Percentiles rank a stretch among this genome's conserved stretches.
phyloP scores from a whole-genome alignment of 306 rosid species.

The apple (Malus domestica) region ASM211411v1 NC_041791.1:10707501-10708000 shows the following conservation, averaged over 20 bases:
- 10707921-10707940: slow-evolving; percentile 70
- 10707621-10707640: slow-evolving; percentile 95
- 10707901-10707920: slow-evolving; percentile 33
- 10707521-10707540: slow-evolving; percentile 59
- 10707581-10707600: slow-evolving; percentile 96
- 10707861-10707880: slow-evolving; percentile 43
- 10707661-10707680: slow-evolving; percentile 54
- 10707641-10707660: slow-evolving; percentile 62
- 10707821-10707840: slow-evolving; percentile 23
- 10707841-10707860: slow-evolving; percentile 27
- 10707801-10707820: slow-evolving; percentile 36
- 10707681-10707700: slow-evolving; percentile 83
- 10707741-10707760: slow-evolving; percentile 99
- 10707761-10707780: slow-evolving; percentile 94
- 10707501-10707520: slow-evolving; percentile 73
- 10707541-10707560: slow-evolving; percentile 84
- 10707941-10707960: no score
- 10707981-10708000: no score
- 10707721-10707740: slow-evolving; percentile 93
- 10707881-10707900: slow-evolving; percentile 35
- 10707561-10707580: slow-evolving; percentile 85
- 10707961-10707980: no score
- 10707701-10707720: slow-evolving; percentile 95
- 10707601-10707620: slow-evolving; percentile 80
- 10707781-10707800: slow-evolving; percentile 63